phyloP scores from a whole-genome alignment of 495 filamentous ascomycete species.

The Amniculicola lignicola region DNA sequence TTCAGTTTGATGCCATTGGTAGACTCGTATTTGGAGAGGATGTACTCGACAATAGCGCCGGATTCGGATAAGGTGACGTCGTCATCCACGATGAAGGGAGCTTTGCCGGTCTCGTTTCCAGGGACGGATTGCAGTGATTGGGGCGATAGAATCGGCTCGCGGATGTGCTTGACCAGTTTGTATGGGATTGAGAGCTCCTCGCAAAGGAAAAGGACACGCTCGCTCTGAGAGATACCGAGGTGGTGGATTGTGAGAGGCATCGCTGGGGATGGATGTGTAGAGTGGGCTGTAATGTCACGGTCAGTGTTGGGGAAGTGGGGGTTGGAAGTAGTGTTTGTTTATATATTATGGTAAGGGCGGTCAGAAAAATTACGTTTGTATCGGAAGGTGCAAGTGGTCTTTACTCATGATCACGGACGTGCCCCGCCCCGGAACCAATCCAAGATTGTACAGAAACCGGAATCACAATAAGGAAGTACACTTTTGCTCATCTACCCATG shows the following conservation, averaged over 20 bases:
- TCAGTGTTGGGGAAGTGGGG: no score
- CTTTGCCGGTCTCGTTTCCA: slow-evolving; percentile 49
- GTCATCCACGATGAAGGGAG: slow-evolving; percentile 54
- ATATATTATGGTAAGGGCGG: no score
- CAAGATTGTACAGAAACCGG: no score
- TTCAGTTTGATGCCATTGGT: slow-evolving; percentile 43
- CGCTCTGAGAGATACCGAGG: slow-evolving; percentile 53
- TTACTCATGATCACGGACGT: no score
- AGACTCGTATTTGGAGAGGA: slow-evolving; percentile 50
- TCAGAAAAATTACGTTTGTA: no score
- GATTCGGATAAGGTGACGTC: slow-evolving; percentile 52
- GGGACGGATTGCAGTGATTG: slow-evolving; percentile 22
- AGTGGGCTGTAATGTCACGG: no score
- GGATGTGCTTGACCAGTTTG: slow-evolving; percentile 48
- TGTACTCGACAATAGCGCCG: slow-evolving; percentile 55
- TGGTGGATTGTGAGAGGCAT: slow-evolving; percentile 56
- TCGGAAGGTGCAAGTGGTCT: no score
- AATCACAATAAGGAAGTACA: no score
- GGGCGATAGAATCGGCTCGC: slow-evolving; percentile 51
- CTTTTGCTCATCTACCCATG: no score
- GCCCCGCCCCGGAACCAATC: no score
- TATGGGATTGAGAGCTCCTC: slow-evolving; percentile 58
- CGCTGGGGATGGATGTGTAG: no score
- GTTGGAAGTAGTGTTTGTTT: no score
- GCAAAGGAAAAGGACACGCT: slow-evolving; percentile 59